Conservation (phyloP, 2,329 filamentous ascomycete species). For the Xylariomycetidae sp. region DNA sequence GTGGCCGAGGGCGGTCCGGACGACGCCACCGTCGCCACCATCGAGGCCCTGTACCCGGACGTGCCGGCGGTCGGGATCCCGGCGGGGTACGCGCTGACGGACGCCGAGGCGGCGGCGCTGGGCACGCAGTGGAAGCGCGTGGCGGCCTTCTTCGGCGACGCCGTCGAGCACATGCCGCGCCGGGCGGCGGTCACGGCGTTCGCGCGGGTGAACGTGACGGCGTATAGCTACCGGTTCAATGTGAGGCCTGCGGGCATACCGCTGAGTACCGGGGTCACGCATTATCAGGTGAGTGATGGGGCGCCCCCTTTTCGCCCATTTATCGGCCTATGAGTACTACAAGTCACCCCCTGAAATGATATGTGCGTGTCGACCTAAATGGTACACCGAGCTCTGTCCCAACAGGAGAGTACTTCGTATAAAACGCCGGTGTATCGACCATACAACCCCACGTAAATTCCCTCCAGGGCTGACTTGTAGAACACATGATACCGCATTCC, state of each 20-base stretch:
- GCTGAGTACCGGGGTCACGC: slow-evolving; percentile 1
- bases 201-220: not conserved
- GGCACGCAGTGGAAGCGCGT: slow-evolving; percentile 1
- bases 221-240: slow-evolving; percentile 5
- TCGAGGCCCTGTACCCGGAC: slow-evolving; percentile 8
- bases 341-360: no score
- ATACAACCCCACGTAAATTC: no score
- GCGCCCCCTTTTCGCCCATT: no score
- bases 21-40: slow-evolving; percentile 10
- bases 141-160: slow-evolving; percentile 2
- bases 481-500: no score
- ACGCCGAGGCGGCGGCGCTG: not conserved
- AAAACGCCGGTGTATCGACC: no score
- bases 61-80: not conserved
- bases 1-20: no score
- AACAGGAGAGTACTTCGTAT: no score
- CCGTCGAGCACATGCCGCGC: not conserved
- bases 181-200: not conserved
- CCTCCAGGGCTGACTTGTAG: no score
- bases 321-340: no score
- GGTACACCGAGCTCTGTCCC: no score
- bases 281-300: no score
- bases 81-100: slow-evolving; percentile 1
- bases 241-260: not conserved
- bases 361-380: no score